Evolutionary conservation across 352 stramenopile genomes (phyloP).

Genomic region (Pythium brachiatum): DNA sequence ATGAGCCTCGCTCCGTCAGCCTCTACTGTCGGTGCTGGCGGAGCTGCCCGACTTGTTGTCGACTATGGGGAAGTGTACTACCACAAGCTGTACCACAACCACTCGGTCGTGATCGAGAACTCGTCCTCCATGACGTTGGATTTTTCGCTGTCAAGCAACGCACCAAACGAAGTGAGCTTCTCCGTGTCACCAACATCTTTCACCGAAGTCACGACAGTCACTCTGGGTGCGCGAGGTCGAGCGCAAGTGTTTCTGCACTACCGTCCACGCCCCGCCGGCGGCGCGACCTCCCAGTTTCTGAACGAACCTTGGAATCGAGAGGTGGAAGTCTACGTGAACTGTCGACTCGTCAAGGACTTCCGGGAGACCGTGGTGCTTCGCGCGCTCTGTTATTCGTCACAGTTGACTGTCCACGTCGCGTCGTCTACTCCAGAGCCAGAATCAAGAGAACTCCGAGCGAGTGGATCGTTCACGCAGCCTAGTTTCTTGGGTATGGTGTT

Average conservation of each 20-base stretch:
- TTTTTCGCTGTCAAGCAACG: constrained; percentile 86
- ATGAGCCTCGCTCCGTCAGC: constrained; percentile 9
- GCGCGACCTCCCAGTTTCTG: background rate
- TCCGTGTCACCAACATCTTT: constrained; percentile 82
- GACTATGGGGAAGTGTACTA: constrained; percentile 88
- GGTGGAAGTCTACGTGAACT: constrained; percentile 88
- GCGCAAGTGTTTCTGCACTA: constrained; percentile 89
- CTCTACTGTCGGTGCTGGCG: background rate
- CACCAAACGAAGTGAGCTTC: constrained; percentile 79
- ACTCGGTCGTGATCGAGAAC: constrained; percentile 89
- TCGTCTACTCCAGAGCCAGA: constrained; percentile 39
- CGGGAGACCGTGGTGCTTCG: constrained; percentile 78
- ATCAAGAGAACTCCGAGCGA: constrained; percentile 24
- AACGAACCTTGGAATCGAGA: constrained; percentile 72
- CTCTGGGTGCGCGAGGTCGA: constrained; percentile 56
- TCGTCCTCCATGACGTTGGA: constrained; percentile 79
- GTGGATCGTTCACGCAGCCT: constrained; percentile 45
- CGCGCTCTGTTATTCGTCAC: constrained; percentile 74
- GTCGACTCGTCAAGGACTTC: constrained; percentile 86
- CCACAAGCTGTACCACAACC: constrained; percentile 88
- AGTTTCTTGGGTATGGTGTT: constrained; percentile 85
- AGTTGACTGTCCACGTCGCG: constrained; percentile 69
- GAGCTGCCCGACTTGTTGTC: constrained; percentile 41
- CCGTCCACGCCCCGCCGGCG: constrained; percentile 49
- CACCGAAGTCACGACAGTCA: constrained; percentile 77